A percentile compares a stretch with the other conserved stretches of the same genome.
Evolutionary conservation across 192 early-diverging fungal genomes (phyloP).

Genomic region (Thamnidium elegans): DNA sequence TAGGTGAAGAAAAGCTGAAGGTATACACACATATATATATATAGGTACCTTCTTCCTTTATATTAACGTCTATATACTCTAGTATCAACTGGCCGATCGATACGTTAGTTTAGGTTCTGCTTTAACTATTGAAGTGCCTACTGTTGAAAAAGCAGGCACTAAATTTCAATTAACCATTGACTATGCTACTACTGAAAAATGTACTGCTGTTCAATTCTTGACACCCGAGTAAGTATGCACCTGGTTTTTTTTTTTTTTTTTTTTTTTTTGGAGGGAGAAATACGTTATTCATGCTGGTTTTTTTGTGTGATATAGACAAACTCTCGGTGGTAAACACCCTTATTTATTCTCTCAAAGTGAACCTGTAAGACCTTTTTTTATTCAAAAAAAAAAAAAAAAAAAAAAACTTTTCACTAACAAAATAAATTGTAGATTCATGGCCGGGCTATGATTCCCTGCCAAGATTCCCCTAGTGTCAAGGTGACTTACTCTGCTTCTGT

Average conservation of each 20-base stretch:
- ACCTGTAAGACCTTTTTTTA: conserved; percentile 38
- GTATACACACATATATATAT: conserved; percentile 15
- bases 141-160: conserved; percentile 40
- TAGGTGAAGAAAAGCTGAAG: conserved; percentile 22
- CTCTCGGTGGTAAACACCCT: conserved; percentile 88
- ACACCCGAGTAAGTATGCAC: conserved; percentile 64
- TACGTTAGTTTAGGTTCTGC: conserved; percentile 72
- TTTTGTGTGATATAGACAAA: conserved; percentile 65
- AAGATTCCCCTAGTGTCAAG: conserved; percentile 87
- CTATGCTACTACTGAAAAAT: conserved; percentile 78
- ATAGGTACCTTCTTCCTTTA: neutral
- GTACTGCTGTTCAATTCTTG: conserved; percentile 92
- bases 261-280: neutral
- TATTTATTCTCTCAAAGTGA: conserved; percentile 98
- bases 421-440: conserved; percentile 77
- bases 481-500: conserved; percentile 85
- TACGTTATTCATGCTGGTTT: neutral
- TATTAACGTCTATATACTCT: neutral
- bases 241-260: no score
- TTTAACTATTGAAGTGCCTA: conserved; percentile 53
- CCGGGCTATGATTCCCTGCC: conserved; percentile 85
- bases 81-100: conserved; percentile 52
- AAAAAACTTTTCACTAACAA: neutral
- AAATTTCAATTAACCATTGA: conserved; percentile 59
- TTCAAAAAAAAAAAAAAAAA: neutral